Percentiles rank a stretch among this genome's conserved stretches.
These are phyloP conservation scores for Penicillium olsonii DNA, from an alignment of 2,329 filamentous ascomycete species.

Conservation along the genomic window DNA sequence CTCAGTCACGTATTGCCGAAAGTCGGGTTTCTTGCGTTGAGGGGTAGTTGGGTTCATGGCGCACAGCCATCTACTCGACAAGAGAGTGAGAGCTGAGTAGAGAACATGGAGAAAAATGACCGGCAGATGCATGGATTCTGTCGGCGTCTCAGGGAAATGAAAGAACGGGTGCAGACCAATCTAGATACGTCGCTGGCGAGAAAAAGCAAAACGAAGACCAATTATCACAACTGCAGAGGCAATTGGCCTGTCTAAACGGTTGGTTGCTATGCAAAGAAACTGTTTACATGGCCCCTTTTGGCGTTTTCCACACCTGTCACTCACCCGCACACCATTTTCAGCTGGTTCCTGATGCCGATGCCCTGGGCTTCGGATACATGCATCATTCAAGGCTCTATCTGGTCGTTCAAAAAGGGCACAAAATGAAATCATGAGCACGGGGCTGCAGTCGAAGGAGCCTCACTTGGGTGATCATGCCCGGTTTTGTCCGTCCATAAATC, in stretches of 20 bases:
- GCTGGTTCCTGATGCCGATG: not conserved
- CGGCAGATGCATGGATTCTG: not conserved
- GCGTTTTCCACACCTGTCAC: not conserved
- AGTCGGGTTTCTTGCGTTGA: conserved; percentile 22
- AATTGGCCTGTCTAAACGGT: not conserved
- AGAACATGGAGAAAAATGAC: not conserved
- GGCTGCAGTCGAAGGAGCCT: not conserved
- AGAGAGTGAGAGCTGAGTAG: not conserved
- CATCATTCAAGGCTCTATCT: too few relatives aligned
- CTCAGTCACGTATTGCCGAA: conserved; percentile 29
- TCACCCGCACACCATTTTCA: not conserved
- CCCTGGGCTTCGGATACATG: too few relatives aligned
- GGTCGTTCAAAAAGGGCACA: not conserved
- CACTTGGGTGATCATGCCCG: not conserved
- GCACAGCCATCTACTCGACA: not conserved
- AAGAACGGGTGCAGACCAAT: not conserved
- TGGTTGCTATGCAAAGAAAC: not conserved
- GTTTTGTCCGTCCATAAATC: conserved; percentile 60
- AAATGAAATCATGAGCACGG: not conserved
- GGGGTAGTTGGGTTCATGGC: conserved; percentile 21
- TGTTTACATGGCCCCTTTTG: not conserved
- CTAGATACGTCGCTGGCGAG: not conserved
- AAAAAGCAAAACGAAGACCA: not conserved
- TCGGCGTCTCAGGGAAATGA: too few relatives aligned
- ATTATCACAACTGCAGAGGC: not conserved